Evolutionary conservation across 768 basidiomycete species (phyloP), one percentile per base, ranked within the genome.

Genomic region (Cystofilobasidium capitatum): DNA sequence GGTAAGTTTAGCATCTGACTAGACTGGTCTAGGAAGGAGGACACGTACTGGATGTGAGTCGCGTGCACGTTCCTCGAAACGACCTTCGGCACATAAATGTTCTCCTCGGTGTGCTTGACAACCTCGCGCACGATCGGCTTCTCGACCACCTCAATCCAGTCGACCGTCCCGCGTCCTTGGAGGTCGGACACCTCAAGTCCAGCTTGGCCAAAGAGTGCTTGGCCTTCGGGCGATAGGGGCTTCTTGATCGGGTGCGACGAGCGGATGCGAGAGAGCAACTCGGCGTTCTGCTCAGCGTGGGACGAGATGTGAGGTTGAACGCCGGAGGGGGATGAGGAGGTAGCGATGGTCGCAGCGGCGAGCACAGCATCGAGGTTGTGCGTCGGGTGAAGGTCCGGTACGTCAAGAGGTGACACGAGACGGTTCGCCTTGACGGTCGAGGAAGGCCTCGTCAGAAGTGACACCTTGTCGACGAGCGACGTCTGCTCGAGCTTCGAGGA

Each of bases 21-120:
- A 1, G 37, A 2, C 7, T 42, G 9, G 16, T 45, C 31, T 13
- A 26, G 44, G 40, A 12, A 26, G 24, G 29, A 45, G 60, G 26
- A 14, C 7, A 66, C 65, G n/a, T 9, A 66, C 65, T 37, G 22
- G 36, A 66, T 49, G 36, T 66, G 65, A n/a, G 58, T 59, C 33
- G 31, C 31, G 45, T 66, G 40, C 35, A 66, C n/a, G 44, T 58
- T 45, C 47, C 65, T 37, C 2, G 33, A 26, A 1, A 55, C 51
- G 40, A 66, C 35, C n/a, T 59, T 36, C 22, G 44, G 45, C 65
- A 39, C 20, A 45, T 66, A 60, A 5, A 22, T 26, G 24, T 58
- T 58, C 8, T 60, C 29, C 35, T 51, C 45, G 36, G 14, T 16
- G 22, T 44, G 58, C 5, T 44, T 17, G 14, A 66, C 58, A n/a